Conservation (phyloP, 495 filamentous ascomycete genomes). For the Clavariopsis aquatica region DNA sequence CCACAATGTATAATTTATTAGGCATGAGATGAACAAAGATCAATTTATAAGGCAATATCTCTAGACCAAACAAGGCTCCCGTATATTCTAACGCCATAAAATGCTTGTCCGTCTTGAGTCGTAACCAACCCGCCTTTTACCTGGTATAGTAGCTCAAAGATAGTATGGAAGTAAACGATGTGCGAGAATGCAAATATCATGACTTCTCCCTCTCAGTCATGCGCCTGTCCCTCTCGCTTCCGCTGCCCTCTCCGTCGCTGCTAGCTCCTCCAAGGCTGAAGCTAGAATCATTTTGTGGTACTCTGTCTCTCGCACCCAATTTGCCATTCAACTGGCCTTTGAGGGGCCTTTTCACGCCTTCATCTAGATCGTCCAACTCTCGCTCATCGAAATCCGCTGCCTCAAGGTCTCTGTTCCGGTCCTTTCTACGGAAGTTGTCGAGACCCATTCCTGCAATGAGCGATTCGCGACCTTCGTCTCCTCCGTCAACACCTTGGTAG, state of each 20-base stretch:
- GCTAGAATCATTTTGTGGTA: slow-evolving; percentile 35
- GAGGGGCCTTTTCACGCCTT: slow-evolving; percentile 14
- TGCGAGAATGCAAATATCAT: slow-evolving; percentile 4
- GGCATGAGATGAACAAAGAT: neutral
- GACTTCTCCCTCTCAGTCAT: slow-evolving; percentile 20
- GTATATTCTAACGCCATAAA: neutral
- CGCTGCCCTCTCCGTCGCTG: slow-evolving; percentile 52
- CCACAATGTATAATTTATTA: no score
- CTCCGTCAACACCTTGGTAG: slow-evolving; percentile 51
- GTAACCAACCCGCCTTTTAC: slow-evolving; percentile 5
- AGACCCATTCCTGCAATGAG: slow-evolving; percentile 56
- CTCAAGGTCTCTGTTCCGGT: slow-evolving; percentile 63
- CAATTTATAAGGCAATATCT: neutral
- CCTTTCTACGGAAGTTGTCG: slow-evolving; percentile 54
- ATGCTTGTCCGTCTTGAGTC: slow-evolving; percentile 23
- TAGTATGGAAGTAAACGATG: slow-evolving; percentile 1
- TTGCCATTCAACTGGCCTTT: slow-evolving; percentile 39
- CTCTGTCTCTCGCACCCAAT: slow-evolving; percentile 45
- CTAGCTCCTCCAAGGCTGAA: slow-evolving; percentile 64
- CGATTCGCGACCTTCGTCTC: slow-evolving; percentile 43
- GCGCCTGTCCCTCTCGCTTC: slow-evolving; percentile 19
- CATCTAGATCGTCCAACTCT: slow-evolving; percentile 68
- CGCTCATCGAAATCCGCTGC: slow-evolving; percentile 87
- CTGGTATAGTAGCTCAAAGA: slow-evolving; percentile 12
- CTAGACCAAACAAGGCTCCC: neutral